Percentiles rank a stretch among this genome's conserved stretches.
These are phyloP conservation scores for Erucastrum elatum DNA, from an alignment of 345 rosid genomes.

Conservation along the genomic window DNA sequence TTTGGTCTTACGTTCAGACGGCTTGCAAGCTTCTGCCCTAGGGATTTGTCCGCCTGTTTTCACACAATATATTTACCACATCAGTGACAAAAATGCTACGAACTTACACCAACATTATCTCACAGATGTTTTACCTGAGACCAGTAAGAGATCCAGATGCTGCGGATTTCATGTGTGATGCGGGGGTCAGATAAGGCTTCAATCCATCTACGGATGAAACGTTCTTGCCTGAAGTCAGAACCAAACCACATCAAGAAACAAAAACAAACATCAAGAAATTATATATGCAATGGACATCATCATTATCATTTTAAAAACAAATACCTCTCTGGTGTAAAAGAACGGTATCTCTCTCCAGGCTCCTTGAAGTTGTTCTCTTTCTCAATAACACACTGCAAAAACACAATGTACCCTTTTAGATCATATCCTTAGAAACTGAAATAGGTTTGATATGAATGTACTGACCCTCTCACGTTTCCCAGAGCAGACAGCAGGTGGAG, in stretches of 20 bases:
- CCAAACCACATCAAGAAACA: not conserved
- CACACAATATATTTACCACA: slow-evolving; percentile 1
- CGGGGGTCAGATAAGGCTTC: slow-evolving; percentile 74
- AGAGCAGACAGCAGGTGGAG: slow-evolving; percentile 55
- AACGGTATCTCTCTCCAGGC: slow-evolving; percentile 88
- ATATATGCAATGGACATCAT: not conserved
- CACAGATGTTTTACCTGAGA: slow-evolving; percentile 49
- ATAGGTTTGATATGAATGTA: not conserved
- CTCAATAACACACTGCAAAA: slow-evolving; percentile 59
- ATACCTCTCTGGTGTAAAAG: slow-evolving; percentile 81
- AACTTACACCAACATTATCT: not conserved
- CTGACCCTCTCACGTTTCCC: slow-evolving; percentile 89
- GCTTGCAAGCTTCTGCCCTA: slow-evolving; percentile 46
- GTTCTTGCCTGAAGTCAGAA: slow-evolving; percentile 66
- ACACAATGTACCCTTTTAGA: not conserved
- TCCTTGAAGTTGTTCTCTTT: slow-evolving; percentile 94
- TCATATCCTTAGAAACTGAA: not conserved
- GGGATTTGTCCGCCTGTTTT: slow-evolving; percentile 42
- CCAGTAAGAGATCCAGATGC: slow-evolving; percentile 89
- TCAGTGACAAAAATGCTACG: not conserved
- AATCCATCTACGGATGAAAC: slow-evolving; percentile 69
- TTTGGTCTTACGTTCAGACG: slow-evolving; percentile 44
- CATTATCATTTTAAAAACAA: not conserved
- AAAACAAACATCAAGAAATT: not conserved
- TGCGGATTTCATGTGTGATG: slow-evolving; percentile 70